Conservation (phyloP, 1,284 basidiomycete genomes). For the Pholiota adiposa region DNA sequence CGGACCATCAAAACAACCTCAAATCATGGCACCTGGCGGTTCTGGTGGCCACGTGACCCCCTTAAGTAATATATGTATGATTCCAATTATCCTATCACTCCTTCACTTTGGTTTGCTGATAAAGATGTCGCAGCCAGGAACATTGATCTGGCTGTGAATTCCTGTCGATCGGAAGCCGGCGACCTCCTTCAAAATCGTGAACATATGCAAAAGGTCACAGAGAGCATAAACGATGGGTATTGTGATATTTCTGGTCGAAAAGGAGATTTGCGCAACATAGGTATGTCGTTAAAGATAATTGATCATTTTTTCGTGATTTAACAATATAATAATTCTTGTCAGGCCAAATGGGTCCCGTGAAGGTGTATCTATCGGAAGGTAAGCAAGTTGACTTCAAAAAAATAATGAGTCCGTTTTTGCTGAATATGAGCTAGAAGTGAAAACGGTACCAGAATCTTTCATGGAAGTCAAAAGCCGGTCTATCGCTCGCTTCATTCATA, state of each 20-base stretch:
- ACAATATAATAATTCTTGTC: not conserved
- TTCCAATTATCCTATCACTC: not conserved
- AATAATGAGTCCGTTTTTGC: no score
- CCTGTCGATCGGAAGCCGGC: constrained; percentile 73
- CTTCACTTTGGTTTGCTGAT: not conserved
- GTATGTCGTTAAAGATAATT: constrained; percentile 40
- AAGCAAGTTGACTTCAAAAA: no score
- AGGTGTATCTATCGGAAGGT: constrained; percentile 76
- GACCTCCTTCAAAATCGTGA: constrained; percentile 66
- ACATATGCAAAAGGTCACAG: constrained; percentile 75
- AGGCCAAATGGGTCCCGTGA: constrained; percentile 69
- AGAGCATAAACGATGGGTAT: constrained; percentile 79
- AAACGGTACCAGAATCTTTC: constrained; percentile 41
- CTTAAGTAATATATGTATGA: constrained; percentile 61
- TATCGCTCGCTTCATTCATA: constrained; percentile 70
- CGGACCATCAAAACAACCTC: constrained; percentile 5
- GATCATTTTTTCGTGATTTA: not conserved
- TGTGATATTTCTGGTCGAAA: constrained; percentile 79
- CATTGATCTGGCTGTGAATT: constrained; percentile 78
- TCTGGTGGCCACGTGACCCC: constrained; percentile 50
- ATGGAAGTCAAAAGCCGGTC: constrained; percentile 55
- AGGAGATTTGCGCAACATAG: constrained; percentile 65
- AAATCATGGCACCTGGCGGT: constrained; percentile 3
- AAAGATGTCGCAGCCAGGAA: constrained; percentile 53
- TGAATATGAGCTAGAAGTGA: not conserved